These are phyloP conservation scores for Triadica sebifera DNA, from an alignment of 345 rosid species.

Conservation along the genomic window DNA sequence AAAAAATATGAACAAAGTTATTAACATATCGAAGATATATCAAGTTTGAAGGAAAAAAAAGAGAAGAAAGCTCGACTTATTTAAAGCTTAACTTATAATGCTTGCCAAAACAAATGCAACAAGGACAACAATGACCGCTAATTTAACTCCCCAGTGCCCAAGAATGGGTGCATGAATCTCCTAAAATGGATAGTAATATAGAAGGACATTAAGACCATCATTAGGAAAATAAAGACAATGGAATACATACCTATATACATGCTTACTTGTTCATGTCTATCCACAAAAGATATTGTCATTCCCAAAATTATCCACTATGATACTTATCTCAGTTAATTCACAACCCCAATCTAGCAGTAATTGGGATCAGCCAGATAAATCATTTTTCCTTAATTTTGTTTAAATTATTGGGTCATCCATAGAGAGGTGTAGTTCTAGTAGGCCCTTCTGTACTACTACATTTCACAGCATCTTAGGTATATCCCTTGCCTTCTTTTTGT, in stretches of 20 bases:
- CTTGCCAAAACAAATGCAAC: slow-evolving; percentile 74
- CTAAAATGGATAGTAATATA: slow-evolving; percentile 35
- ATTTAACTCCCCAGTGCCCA: slow-evolving; percentile 71
- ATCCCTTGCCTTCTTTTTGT: neutral
- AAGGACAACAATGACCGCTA: slow-evolving; percentile 61
- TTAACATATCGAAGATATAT: neutral
- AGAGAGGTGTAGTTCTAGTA: neutral
- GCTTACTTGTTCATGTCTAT: neutral
- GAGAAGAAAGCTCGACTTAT: neutral
- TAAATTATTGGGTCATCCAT: neutral
- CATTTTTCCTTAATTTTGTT: neutral
- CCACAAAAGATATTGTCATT: neutral
- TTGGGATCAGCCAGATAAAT: neutral
- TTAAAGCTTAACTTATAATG: slow-evolving; percentile 55
- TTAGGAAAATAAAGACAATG: neutral
- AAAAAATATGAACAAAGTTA: slow-evolving; percentile 5
- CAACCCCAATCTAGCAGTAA: neutral
- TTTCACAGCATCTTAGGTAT: neutral
- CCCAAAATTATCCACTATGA: neutral
- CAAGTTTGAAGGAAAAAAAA: neutral
- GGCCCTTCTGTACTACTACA: too few species aligned
- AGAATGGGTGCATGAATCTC: slow-evolving; percentile 90
- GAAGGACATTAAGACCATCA: neutral
- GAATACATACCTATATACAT: neutral
- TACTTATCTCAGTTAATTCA: neutral